Evolutionary conservation across 495 filamentous ascomycete species (phyloP), one percentile per base, ranked within the genome.

Genomic region (Talaromyces nanjingensis): DNA sequence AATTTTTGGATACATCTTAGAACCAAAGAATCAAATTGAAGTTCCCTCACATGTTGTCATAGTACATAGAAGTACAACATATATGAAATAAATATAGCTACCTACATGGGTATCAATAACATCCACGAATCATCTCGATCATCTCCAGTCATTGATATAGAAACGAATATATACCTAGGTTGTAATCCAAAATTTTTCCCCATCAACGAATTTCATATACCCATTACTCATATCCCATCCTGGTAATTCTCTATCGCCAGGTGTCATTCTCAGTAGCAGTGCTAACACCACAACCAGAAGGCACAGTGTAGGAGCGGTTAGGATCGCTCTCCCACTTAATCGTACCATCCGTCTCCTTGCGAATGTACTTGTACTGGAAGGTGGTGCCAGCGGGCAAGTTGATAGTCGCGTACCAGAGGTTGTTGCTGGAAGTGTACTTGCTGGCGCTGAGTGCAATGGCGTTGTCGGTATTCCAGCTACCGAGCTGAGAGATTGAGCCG

Each of bases 321-420:
- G 85, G 81, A 69, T 87, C 85, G 33, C 79, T 76, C 72, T 90
- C 87, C 88, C 87, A 90, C 20, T 65, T 73, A 1, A 89, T 76
- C 2, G 71, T 70, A 4, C 86, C 83, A 69, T 85, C 79, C 3
- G 73, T 70, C 56, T 78, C 74, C 37, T 86, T 75, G 7, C 81
- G 80, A 63, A 91, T 84, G 67, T 84, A 92, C 75, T 91, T 91
- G 69, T 91, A 91, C 71, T 86, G 65, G 31, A 91, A 77, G 6
- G 65, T 68, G 52, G 75, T 73, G 1, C 87, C 86, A 0, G 80
- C 79, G 0, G 79, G 70, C 2, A 90, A 65, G 2, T 68, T 71
- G 4, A 88, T 65, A 0, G 81, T 82, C 1, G 71, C 81, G 53
- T 63, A 79, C 88, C 88, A 91, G 9, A 87, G 62, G 2, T 83